Base-by-base conservation (phyloP, 2,329 filamentous ascomycete species). In the Mariannaea elegans region DNA sequence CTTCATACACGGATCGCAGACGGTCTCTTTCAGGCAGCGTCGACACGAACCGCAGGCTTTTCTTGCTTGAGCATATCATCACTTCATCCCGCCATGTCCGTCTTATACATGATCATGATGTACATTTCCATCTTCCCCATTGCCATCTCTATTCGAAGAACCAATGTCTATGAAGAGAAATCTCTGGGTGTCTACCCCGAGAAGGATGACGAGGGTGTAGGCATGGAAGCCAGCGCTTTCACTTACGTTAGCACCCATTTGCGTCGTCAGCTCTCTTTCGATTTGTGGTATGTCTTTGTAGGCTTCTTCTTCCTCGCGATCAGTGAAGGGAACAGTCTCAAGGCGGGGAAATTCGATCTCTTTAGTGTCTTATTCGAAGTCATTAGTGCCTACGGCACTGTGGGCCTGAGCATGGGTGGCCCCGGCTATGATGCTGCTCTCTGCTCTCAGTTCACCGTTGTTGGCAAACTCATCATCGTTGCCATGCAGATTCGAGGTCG, bases 91-190 rank as follows among this genome's bases (percentile, higher is more conserved):
- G 95, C 91, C 3, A 92, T 97, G 58, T 94, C 97, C 71, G 93
- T 96, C 13, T 92, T 93, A 21, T 98, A 97, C 78, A 82, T 98
- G 77, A 89, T 98, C 76, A 98, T 98, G 95, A 98, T 98, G 95
- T 98, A 98, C 77, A 97, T 98, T 63, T 97, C 94, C 58, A 92
- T 97, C 60, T 97, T 97, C 69, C 94, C 94, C 5, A 97, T 98
- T 68, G 94, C 95, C 73, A 98, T 98, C 70, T 95, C 92, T 7
- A 91, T 98, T 69, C 93, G 94, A 52, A 85, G 92, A 65, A 97
- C 94, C 59, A 98, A 98, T 73, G 94, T 97, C 2, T 98, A 98
- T 79, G 94, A 97, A 76, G 94, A 98, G 73, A 92, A 90, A 65
- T 92, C 89, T 1, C 84, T 95, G 0, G 92, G 92, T 5, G 87